Percentiles rank a stretch among this genome's conserved stretches.
phyloP scores from a whole-genome alignment of 352 stramenopile species.

The Globisporangium splendens region DNA sequence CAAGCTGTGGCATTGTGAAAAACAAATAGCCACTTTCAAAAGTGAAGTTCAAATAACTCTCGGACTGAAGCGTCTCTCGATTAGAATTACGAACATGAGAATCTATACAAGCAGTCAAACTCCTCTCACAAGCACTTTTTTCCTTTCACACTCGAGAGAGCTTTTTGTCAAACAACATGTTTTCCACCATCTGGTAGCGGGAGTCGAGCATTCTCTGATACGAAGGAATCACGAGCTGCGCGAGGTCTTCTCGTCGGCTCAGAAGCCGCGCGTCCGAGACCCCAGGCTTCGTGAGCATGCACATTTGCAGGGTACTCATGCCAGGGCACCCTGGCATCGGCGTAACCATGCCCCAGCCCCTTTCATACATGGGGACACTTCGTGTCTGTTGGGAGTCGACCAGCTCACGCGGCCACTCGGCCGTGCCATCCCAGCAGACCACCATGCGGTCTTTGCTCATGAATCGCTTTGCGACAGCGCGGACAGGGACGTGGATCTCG shows the following conservation, averaged over 20 bases:
- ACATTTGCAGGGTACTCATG: slow-evolving; percentile 26
- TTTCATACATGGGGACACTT: slow-evolving; percentile 4
- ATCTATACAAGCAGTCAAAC: no score
- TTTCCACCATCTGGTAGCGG: no score
- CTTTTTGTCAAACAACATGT: slow-evolving; percentile 27
- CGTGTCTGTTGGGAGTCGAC: background rate
- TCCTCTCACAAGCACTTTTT: no score
- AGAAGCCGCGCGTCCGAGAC: slow-evolving; percentile 5
- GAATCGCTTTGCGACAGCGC: slow-evolving; percentile 9
- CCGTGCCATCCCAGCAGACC: slow-evolving; percentile 7
- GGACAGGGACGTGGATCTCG: slow-evolving; percentile 1
- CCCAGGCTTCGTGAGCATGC: slow-evolving; percentile 37
- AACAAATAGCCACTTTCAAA: background rate
- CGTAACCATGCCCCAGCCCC: background rate
- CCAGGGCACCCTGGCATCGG: background rate
- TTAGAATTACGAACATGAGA: no score
- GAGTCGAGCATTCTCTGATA: no score
- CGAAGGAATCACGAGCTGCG: slow-evolving; percentile 62
- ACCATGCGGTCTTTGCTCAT: slow-evolving; percentile 9
- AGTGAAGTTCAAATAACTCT: no score
- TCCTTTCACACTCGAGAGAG: background rate
- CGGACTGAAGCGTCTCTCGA: no score
- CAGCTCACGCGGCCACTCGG: slow-evolving; percentile 3
- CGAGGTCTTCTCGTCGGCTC: slow-evolving; percentile 71
- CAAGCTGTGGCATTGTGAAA: background rate